Base-by-base conservation (phyloP, 306 rosid species). In the Gynostemma pentaphyllum region DNA sequence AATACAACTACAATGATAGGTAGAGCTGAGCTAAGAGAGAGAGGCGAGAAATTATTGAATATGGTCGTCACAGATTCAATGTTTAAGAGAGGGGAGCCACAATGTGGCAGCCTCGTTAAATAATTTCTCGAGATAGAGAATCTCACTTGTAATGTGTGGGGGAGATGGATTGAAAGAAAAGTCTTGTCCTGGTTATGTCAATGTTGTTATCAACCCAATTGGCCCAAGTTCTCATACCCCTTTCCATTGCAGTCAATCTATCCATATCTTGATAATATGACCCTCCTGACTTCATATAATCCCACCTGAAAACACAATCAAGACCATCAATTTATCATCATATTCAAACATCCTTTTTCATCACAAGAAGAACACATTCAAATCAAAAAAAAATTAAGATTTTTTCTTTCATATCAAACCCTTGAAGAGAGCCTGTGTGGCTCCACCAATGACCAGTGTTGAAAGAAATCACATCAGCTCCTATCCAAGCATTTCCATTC, bases 381-480 rank as follows among this genome's bases (percentile, higher is more conserved):
- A n/a, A n/a, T n/a, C n/a, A n/a, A n/a, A n/a, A n/a, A n/a, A n/a
- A n/a, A n/a, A n/a, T 54, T n/a, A 55, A 30, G 62, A 18, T 39
- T 39, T n/a, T n/a, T n/a, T n/a, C n/a, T 26, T 64, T 2, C 5
- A 26, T 27, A 7, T 19, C 54, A 27, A 3, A 88, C 99, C 95
- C 96, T 79, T 88, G 94, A 51, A 92, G 85, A 67, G 84, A 74
- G 21, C 99, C 99, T 55, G 62, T 65, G 77, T 92, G 99, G 56
- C 55, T 81, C 94, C 94, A 92, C 99, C 96, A 92, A 68, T 92
- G 99, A 21, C 99, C 99, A 34, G 96, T 82, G 85, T 92, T 82
- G 62, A 92, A 92, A 12, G 94, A 88, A 19, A 92, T 47, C 42
- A 92, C 82, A 68, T 92, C 96, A 52, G 82, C 99, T 11, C 34